phyloP scores from a whole-genome alignment of 2,329 filamentous ascomycete genomes.

The Hypomyces perniciosus region DNA sequence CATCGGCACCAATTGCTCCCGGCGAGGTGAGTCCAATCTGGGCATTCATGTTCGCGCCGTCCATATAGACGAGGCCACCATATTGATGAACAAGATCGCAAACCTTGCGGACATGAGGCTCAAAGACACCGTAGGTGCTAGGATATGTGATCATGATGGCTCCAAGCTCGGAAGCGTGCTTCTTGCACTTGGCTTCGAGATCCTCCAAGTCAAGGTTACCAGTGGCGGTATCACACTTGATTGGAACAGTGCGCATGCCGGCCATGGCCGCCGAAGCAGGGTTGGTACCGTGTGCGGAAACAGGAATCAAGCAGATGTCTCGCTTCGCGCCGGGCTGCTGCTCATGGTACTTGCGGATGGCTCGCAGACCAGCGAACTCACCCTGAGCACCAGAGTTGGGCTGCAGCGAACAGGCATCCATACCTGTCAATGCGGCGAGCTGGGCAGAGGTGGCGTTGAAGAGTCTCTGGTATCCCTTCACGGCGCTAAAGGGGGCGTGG shows the following conservation, averaged over 20 bases:
- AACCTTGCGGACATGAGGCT: slow-evolving; percentile 79
- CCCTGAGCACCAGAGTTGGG: slow-evolving; percentile 96
- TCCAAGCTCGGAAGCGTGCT: slow-evolving; percentile 76
- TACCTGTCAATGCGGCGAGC: slow-evolving; percentile 77
- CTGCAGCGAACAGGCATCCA: slow-evolving; percentile 83
- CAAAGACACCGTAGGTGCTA: slow-evolving; percentile 90
- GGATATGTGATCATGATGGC: slow-evolving; percentile 98
- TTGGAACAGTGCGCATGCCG: slow-evolving; percentile 85
- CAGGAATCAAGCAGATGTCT: slow-evolving; percentile 89
- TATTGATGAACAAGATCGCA: slow-evolving; percentile 80
- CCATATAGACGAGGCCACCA: slow-evolving; percentile 96
- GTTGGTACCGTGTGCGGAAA: slow-evolving; percentile 94
- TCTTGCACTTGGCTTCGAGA: slow-evolving; percentile 80
- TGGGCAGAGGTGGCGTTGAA: slow-evolving; percentile 69
- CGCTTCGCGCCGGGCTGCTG: slow-evolving; percentile 62
- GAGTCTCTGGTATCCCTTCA: slow-evolving; percentile 63
- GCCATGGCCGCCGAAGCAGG: slow-evolving; percentile 93
- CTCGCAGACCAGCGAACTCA: slow-evolving; percentile 83
- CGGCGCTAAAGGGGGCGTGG: slow-evolving; percentile 59
- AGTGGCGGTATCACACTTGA: slow-evolving; percentile 83
- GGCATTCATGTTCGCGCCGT: slow-evolving; percentile 97
- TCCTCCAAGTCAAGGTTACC: slow-evolving; percentile 87
- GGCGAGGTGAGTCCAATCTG: slow-evolving; percentile 94
- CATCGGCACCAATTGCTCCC: slow-evolving; percentile 90
- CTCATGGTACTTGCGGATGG: slow-evolving; percentile 81